phyloP scores from a whole-genome alignment of 2,329 filamentous ascomycete species.

The Chaetomium sp. region DNA sequence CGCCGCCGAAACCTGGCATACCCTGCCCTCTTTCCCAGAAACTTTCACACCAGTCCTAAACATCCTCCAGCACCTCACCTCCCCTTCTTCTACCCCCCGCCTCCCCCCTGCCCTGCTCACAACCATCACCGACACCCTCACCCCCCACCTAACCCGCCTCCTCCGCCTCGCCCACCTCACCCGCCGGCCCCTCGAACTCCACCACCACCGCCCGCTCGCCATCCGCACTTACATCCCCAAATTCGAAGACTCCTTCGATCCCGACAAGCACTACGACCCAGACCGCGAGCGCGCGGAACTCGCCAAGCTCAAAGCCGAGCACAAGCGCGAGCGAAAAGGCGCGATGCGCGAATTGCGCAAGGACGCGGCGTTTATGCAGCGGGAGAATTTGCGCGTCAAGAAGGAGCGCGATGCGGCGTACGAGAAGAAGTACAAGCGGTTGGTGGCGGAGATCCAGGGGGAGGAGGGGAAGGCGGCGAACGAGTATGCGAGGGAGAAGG shows the following conservation, averaged over 20 bases:
- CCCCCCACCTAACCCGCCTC: conserved; percentile 44
- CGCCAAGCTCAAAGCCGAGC: conserved; percentile 78
- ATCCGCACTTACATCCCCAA: conserved; percentile 87
- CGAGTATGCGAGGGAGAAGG: conserved; percentile 81
- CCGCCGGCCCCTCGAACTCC: conserved; percentile 76
- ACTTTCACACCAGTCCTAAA: conserved; percentile 61
- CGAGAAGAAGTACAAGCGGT: conserved; percentile 89
- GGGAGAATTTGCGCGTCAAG: conserved; percentile 86
- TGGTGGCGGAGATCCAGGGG: conserved; percentile 92
- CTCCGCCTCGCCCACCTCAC: conserved; percentile 55
- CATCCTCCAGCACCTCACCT: conserved; percentile 55
- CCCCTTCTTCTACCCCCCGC: conserved; percentile 44
- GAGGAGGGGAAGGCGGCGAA: conserved; percentile 85
- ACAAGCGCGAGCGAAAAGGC: conserved; percentile 93
- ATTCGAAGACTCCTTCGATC: conserved; percentile 93
- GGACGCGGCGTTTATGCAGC: conserved; percentile 87
- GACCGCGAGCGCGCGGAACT: conserved; percentile 82
- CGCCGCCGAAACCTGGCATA: conserved; percentile 66
- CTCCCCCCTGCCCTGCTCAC: conserved; percentile 40
- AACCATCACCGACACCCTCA: conserved; percentile 34
- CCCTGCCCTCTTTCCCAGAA: conserved; percentile 69
- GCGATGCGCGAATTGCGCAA: conserved; percentile 90
- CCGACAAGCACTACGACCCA: conserved; percentile 93
- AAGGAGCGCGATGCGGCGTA: conserved; percentile 89
- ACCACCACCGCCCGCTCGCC: conserved; percentile 80